Percentiles rank a stretch among this genome's conserved stretches.
Evolutionary conservation across 768 basidiomycete genomes (phyloP).

Genomic region (Leccinellum luteum): DNA sequence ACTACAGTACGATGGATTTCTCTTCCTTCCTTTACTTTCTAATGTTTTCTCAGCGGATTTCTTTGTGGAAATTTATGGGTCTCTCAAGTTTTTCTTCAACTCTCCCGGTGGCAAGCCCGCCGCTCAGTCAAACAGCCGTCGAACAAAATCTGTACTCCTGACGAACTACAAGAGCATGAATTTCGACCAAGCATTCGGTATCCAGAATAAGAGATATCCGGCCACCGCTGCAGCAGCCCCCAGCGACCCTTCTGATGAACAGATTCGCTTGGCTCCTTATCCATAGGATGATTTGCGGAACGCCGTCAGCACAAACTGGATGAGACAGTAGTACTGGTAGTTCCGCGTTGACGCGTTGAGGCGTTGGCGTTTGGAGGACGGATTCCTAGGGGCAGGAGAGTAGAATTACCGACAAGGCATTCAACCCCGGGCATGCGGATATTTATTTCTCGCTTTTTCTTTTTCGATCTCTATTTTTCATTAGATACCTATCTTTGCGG

Average conservation of each 20-base stretch:
- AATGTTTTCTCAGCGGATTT: conserved; percentile 54
- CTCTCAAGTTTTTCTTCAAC: conserved; percentile 59
- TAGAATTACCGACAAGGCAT: not conserved
- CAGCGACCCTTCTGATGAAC: conserved; percentile 32
- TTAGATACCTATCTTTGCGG: not conserved
- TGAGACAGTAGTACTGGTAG: conserved; percentile 1
- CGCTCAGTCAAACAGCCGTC: conserved; percentile 17
- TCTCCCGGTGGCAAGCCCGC: conserved; percentile 33
- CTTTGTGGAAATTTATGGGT: conserved; percentile 56
- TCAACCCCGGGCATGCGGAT: not conserved
- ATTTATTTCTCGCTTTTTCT: not conserved
- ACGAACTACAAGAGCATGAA: conserved; percentile 28
- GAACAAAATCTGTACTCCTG: conserved; percentile 17
- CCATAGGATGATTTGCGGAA: conserved; percentile 14
- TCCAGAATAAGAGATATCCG: conserved; percentile 23
- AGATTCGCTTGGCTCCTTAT: conserved; percentile 41
- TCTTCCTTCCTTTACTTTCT: conserved; percentile 1
- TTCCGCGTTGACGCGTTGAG: not conserved
- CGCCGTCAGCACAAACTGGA: conserved; percentile 6
- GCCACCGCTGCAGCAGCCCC: conserved; percentile 4
- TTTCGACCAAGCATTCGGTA: conserved; percentile 41
- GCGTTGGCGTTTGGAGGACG: conserved; percentile 1
- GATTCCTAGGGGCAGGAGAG: not conserved
- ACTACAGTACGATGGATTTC: conserved; percentile 37
- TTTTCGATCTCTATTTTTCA: not conserved